These are phyloP conservation scores for Albophoma yamanashiensis DNA, from an alignment of 2,329 filamentous ascomycete species.

Conservation along the genomic window DNA sequence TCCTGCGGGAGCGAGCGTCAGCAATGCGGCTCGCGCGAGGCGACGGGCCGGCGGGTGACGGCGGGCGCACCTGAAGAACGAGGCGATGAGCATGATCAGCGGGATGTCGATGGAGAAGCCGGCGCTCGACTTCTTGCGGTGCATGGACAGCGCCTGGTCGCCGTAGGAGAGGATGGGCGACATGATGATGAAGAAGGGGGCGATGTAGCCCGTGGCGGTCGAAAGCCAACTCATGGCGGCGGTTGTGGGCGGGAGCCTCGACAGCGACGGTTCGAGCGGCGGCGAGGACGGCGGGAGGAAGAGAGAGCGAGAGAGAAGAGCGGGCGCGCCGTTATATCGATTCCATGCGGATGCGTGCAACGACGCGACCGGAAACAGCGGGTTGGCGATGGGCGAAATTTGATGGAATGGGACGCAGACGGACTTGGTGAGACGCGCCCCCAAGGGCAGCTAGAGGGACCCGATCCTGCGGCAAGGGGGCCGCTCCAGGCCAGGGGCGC, in stretches of 20 bases:
- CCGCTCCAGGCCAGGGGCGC: neutral
- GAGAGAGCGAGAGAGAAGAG: neutral
- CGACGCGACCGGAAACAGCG: neutral
- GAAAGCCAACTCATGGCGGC: constrained; percentile 32
- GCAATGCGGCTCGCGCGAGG: neutral
- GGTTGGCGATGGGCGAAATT: neutral
- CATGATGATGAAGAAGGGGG: constrained; percentile 52
- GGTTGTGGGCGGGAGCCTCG: neutral
- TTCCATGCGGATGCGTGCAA: neutral
- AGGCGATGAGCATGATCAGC: constrained; percentile 61
- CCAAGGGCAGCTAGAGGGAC: neutral
- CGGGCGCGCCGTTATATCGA: neutral
- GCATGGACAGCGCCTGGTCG: constrained; percentile 56
- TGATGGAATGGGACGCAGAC: neutral
- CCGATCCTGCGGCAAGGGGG: no score
- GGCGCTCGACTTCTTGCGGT: constrained; percentile 50
- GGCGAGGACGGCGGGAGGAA: neutral
- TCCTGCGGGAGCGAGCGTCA: constrained; percentile 28
- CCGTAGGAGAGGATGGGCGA: constrained; percentile 56
- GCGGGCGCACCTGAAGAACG: constrained; percentile 45
- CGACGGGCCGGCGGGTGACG: neutral
- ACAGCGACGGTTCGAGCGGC: neutral
- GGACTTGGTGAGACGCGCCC: neutral
- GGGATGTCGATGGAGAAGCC: constrained; percentile 64
- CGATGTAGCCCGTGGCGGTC: constrained; percentile 42